phyloP scores from a whole-genome alignment of 495 filamentous ascomycete species.

The Xylona heveae region DNA sequence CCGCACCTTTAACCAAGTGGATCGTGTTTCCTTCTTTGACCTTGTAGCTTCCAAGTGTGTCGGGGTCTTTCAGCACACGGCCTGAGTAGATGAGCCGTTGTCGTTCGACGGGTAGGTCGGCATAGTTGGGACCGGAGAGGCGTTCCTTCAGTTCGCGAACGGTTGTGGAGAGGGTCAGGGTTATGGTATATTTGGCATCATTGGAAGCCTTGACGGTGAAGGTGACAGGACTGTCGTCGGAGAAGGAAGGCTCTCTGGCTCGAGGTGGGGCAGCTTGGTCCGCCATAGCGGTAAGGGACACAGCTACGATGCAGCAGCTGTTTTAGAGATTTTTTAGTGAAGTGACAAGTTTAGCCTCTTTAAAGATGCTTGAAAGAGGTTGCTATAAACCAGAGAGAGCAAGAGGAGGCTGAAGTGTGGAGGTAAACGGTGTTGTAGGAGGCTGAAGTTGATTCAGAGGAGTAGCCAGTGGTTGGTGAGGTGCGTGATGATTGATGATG shows the following conservation, averaged over 20 bases:
- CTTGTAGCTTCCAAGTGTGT: slow-evolving; percentile 69
- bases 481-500: too few relatives aligned
- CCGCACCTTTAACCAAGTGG: slow-evolving; percentile 87
- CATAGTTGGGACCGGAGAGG: slow-evolving; percentile 57
- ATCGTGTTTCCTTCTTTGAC: slow-evolving; percentile 92
- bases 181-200: slow-evolving; percentile 66
- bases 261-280: too few relatives aligned
- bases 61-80: slow-evolving; percentile 81
- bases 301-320: too few relatives aligned
- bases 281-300: too few relatives aligned
- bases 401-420: too few relatives aligned
- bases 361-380: too few relatives aligned
- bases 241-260: slow-evolving; percentile 19
- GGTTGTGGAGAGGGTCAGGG: slow-evolving; percentile 51
- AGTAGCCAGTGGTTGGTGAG: too few relatives aligned
- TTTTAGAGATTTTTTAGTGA: too few relatives aligned
- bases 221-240: slow-evolving; percentile 41
- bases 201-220: slow-evolving; percentile 87
- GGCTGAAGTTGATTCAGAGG: too few relatives aligned
- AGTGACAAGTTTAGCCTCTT: too few relatives aligned
- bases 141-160: slow-evolving; percentile 78
- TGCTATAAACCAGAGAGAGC: too few relatives aligned
- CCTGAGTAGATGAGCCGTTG: slow-evolving; percentile 96
- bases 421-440: too few relatives aligned
- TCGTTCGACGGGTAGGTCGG: slow-evolving; percentile 62